Conservation (phyloP, 1,284 basidiomycete genomes). For the Violaceomyces palustris region DNA sequence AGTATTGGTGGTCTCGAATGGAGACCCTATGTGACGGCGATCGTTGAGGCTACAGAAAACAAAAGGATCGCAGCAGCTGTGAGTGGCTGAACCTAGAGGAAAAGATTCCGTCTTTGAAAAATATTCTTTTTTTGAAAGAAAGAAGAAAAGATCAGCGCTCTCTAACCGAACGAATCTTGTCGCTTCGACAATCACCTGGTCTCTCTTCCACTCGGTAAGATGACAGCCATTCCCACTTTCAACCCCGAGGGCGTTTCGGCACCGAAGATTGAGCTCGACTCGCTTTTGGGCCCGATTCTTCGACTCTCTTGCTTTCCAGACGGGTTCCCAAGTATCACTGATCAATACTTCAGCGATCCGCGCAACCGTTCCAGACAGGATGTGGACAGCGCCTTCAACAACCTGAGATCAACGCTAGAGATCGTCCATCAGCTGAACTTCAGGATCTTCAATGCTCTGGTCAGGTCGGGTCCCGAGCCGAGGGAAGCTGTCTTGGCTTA, state of each 20-base stretch:
- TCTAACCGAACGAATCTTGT: too few species aligned
- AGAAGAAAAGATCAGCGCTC: too few species aligned
- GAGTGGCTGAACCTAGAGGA: too few species aligned
- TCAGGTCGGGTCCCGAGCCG: constrained; percentile 72
- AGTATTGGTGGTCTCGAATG: constrained; percentile 60
- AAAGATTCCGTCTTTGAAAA: too few species aligned
- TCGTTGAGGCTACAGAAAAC: constrained; percentile 73
- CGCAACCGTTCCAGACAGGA: constrained; percentile 29
- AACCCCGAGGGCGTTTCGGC: constrained; percentile 63
- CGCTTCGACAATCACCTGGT: too few species aligned
- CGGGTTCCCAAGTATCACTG: constrained; percentile 35
- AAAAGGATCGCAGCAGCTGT: constrained; percentile 76
- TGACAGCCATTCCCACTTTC: constrained; percentile 68
- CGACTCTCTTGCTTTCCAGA: constrained; percentile 44
- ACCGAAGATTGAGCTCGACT: constrained; percentile 48
- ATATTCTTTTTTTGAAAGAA: too few species aligned
- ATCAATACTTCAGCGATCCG: constrained; percentile 37
- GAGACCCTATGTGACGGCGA: constrained; percentile 76
- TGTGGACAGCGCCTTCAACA: constrained; percentile 31
- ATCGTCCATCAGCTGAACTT: constrained; percentile 68
- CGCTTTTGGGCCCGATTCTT: constrained; percentile 43
- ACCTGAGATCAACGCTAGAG: constrained; percentile 40
- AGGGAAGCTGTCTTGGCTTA: constrained; percentile 81
- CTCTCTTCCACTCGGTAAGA: constrained; percentile 47
- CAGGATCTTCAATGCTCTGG: constrained; percentile 79